Base-by-base conservation (phyloP, 306 rosid species). In the Vigna angularis region DNA sequence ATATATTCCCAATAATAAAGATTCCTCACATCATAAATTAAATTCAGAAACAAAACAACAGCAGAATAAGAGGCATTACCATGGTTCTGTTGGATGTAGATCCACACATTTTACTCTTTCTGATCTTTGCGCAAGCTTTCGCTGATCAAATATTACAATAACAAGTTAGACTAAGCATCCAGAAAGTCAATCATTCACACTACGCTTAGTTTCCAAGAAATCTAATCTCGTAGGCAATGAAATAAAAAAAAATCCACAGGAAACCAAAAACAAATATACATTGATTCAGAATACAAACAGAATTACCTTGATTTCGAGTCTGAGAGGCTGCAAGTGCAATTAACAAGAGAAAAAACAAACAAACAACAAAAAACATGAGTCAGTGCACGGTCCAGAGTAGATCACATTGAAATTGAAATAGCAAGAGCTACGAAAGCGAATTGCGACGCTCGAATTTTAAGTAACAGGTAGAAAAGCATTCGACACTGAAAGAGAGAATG, bases 1-100 rank as follows among this genome's bases (percentile, higher is more conserved):
- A 49, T 14, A 81, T 68, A 73, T 50, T 55, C 61, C 38, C 9
- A 71, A 28, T 64, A 30, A 20, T 42, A 76, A 63, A 62, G 16
- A 16, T 34, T 64, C 18, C 14, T 45, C 50, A 4, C 30, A 77
- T 76, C 57, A 55, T 38, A 24, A 57, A 72, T 50, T 50, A 71
- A 65, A 55, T 56, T 73, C 52, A 48, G 32, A 82, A 24, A 73
- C 38, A 84, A 53, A 57, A 20, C 10, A 59, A 67, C 47, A 26
- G 42, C 34, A 26, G 40, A 24, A 65, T 63, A 44, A 4, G 50
- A 76, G 73, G 66, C 71, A 81, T 83, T 96, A 96, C 99, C 99
- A 96, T 93, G 99, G 99, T 62, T 96, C 99, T 47, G 97, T 93
- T 47, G 99, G 99, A 89, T 96, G 99, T 38, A 96, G 93, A 93